Conservation (phyloP, 2,329 filamentous ascomycete genomes). For the Sporothrix dimorphospora region DNA sequence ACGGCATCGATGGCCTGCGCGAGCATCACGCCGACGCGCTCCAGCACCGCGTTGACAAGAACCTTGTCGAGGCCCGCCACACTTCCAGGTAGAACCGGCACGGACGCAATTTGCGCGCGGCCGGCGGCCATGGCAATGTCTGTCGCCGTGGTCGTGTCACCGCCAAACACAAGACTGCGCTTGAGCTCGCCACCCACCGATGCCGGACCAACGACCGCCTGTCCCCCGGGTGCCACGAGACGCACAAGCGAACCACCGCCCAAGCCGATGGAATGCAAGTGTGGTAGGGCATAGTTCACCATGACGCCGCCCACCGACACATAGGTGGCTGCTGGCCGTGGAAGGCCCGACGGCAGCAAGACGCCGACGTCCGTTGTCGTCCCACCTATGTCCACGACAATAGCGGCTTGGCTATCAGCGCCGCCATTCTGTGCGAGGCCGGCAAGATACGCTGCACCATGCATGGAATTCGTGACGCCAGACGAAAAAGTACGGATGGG, state of each 20-base stretch:
- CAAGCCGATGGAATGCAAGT: not conserved
- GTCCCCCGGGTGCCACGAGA: not conserved
- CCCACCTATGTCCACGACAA: not conserved
- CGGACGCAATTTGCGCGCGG: not conserved
- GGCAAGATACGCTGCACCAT: not conserved
- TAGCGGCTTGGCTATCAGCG: not conserved
- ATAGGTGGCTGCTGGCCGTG: not conserved
- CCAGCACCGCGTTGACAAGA: not conserved
- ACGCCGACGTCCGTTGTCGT: not conserved
- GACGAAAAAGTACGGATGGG: not conserved
- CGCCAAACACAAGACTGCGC: not conserved
- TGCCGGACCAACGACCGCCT: not conserved
- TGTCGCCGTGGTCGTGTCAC: not conserved
- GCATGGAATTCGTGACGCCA: not conserved
- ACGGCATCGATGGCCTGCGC: not conserved
- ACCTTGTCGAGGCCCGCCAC: not conserved
- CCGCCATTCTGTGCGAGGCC: not conserved
- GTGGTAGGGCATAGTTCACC: not conserved
- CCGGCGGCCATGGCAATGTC: not conserved
- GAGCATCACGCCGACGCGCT: not conserved
- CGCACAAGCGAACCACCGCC: not conserved
- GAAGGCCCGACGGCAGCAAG: not conserved
- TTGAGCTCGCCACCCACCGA: not conserved
- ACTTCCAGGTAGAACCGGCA: not conserved
- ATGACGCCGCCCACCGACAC: not conserved